A percentile compares a stretch with the other conserved stretches of the same genome.
Evolutionary conservation across 2,329 filamentous ascomycete genomes (phyloP).

Genomic region (Rosellinia necatrix): DNA sequence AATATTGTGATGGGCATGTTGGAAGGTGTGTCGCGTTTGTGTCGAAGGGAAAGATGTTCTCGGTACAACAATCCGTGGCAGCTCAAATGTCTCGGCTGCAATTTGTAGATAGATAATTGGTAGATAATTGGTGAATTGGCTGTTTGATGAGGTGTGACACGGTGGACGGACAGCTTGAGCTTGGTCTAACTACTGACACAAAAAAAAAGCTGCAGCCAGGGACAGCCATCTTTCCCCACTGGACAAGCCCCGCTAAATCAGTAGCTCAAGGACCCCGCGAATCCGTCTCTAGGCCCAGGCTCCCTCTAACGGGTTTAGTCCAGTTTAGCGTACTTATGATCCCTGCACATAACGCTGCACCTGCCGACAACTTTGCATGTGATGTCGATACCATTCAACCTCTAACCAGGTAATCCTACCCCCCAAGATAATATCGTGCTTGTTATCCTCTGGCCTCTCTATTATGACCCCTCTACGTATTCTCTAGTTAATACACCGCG

Average conservation of each 20-base stretch:
- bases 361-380: not conserved
- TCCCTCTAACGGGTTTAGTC: no score
- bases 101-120: not conserved
- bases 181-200: no score
- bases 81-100: no score
- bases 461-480: no score
- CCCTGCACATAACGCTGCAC: not conserved
- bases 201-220: constrained; percentile 19
- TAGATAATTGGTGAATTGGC: not conserved
- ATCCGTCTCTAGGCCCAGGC: no score
- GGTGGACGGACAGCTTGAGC: no score
- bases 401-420: not conserved
- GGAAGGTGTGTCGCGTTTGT: not conserved
- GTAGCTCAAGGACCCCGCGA: constrained; percentile 8
- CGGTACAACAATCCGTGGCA: no score
- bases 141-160: not conserved
- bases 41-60: not conserved
- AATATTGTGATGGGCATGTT: constrained; percentile 44
- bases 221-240: not conserved
- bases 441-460: no score
- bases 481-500: no score
- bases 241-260: constrained; percentile 4
- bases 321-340: not conserved
- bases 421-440: no score
- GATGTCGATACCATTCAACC: not conserved